These are phyloP conservation scores for Microthyrium microscopicum DNA, from an alignment of 2,329 filamentous ascomycete species.

Conservation along the genomic window DNA sequence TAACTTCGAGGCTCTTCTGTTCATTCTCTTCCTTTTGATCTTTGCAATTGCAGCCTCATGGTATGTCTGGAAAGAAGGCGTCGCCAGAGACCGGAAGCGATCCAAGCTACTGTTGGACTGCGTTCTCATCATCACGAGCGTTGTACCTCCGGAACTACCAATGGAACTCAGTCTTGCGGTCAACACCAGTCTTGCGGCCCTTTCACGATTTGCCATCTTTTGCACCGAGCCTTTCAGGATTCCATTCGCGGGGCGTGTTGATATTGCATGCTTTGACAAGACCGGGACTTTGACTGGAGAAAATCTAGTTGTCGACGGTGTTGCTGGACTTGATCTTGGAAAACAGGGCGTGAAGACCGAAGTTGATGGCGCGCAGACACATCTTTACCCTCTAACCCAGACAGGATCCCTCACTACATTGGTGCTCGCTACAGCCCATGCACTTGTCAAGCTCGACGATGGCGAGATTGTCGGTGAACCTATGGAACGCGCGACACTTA, in stretches of 20 bases:
- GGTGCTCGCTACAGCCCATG: constrained; percentile 87
- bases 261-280: constrained; percentile 97
- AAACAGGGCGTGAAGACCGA: constrained; percentile 50
- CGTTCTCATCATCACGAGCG: constrained; percentile 91
- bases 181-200: constrained; percentile 86
- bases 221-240: constrained; percentile 98
- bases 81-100: constrained; percentile 83
- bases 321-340: constrained; percentile 71
- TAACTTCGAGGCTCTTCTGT: constrained; percentile 88
- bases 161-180: constrained; percentile 97
- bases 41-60: constrained; percentile 95
- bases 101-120: constrained; percentile 96
- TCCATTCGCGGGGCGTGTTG: constrained; percentile 85
- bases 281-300: constrained; percentile 94
- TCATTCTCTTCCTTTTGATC: constrained; percentile 89
- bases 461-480: constrained; percentile 95
- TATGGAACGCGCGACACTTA: constrained; percentile 94
- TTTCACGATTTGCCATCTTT: constrained; percentile 93
- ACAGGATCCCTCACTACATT: constrained; percentile 71
- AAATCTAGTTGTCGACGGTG: constrained; percentile 90
- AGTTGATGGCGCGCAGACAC: constrained; percentile 66
- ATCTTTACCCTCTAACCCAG: constrained; percentile 53
- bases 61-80: constrained; percentile 98
- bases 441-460: constrained; percentile 88
- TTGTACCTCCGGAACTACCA: constrained; percentile 92